Base-by-base conservation (phyloP, 2,329 filamentous ascomycete genomes). In the Sordariomycetes sp. region DNA sequence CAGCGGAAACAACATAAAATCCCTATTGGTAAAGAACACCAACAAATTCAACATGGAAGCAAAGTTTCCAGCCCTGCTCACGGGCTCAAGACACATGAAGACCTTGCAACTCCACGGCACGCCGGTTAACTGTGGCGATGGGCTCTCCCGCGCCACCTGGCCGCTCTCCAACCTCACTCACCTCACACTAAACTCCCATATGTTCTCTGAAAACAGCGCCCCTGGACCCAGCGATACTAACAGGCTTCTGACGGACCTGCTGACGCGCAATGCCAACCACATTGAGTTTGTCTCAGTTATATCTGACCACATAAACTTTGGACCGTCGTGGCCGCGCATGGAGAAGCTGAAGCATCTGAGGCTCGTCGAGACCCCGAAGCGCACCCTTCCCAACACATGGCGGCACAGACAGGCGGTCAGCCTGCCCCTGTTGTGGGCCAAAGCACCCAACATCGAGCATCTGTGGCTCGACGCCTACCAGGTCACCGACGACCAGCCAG, bases 361-460 rank as follows among this genome's bases (percentile, higher is more conserved):
- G 25, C 50, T 57, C 12, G 55, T 57, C n/a, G 55, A 57, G 24
- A 53, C 55, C 7, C 24, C 50, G 10, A 57, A 57, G 34, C 20
- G 20, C 16, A 57, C 55, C 34, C 35, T 57, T n/a, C n/a, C 55
- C 14, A 53, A 43, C n/a, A 52, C 46, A 1, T 8, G 25, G n/a
- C 55, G 55, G 2, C 55, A 57, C 48, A 51, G 32, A n/a, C 55
- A 57, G 48, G 18, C 50, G 32, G 55, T 57, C 20, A 43, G 32
- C 46, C 32, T 57, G 11, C 28, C 55, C 20, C 32, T 52, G 1
- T 53, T 57, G 16, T 53, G 48, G 55, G 25, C 53, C 1, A 66
- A 65, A 46, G 66, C 65, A n/a, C 70, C 67, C 12, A 61, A 59
- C 0, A 48, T 72, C 14, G 65, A 72, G 55, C 70, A 72, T 54